These are phyloP conservation scores for Herpetomonas tarakana DNA, from an alignment of 208 protist genomes.

Conservation along the genomic window DNA sequence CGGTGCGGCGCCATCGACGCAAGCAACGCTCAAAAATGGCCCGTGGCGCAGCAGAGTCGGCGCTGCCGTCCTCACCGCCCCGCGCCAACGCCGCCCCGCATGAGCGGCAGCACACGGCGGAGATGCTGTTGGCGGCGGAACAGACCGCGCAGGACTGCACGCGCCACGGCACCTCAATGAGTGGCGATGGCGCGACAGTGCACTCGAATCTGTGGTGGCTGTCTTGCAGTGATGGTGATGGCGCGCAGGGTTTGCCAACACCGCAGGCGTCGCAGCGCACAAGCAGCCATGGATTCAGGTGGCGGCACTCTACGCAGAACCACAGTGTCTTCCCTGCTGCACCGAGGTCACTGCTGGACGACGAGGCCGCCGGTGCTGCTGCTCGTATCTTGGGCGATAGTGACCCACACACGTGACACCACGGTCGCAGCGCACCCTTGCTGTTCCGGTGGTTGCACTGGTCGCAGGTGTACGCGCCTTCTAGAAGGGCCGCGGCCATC, in stretches of 20 bases:
- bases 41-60: no score
- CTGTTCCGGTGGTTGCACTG: slow-evolving; percentile 6
- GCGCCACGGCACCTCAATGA: slow-evolving; percentile 37
- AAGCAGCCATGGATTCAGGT: slow-evolving; percentile 35
- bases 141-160: slow-evolving; percentile 31
- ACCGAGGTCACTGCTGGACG: neutral
- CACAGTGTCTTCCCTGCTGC: slow-evolving; percentile 22
- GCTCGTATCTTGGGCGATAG: neutral
- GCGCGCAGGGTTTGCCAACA: slow-evolving; percentile 2
- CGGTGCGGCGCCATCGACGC: no score
- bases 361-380: neutral
- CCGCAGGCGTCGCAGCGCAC: slow-evolving; percentile 32
- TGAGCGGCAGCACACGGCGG: slow-evolving; percentile 10
- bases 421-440: slow-evolving; percentile 18
- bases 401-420: slow-evolving; percentile 1
- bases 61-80: no score
- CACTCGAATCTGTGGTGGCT: no score
- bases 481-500: slow-evolving; percentile 18
- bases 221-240: no score
- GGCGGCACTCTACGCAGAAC: slow-evolving; percentile 39
- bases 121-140: slow-evolving; percentile 16
- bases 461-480: slow-evolving; percentile 26
- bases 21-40: no score
- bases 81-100: slow-evolving; percentile 16
- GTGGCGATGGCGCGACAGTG: no score